These are phyloP conservation scores for Kuraishia cidri DNA, from an alignment of 805 yeast species.

Conservation along the genomic window DNA sequence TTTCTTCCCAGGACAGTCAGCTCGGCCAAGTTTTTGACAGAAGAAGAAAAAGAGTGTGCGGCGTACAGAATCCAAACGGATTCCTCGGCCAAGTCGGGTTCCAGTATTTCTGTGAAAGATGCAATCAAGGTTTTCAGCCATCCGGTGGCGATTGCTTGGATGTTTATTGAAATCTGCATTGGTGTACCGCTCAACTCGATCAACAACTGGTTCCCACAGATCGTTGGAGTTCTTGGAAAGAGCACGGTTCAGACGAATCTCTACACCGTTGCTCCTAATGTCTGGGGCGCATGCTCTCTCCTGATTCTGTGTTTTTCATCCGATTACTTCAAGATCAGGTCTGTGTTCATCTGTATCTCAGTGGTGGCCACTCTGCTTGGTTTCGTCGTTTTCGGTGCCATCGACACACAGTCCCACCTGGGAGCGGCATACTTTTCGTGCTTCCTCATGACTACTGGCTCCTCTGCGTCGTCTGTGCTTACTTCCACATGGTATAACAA, in stretches of 20 bases:
- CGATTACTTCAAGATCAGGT: slow-evolving; percentile 28
- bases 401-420: slow-evolving; percentile 30
- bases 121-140: slow-evolving; percentile 33
- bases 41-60: slow-evolving; percentile 29
- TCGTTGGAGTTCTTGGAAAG: slow-evolving; percentile 25
- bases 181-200: slow-evolving; percentile 41
- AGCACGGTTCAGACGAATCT: slow-evolving; percentile 30
- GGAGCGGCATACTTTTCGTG: slow-evolving; percentile 33
- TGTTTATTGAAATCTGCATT: slow-evolving; percentile 31
- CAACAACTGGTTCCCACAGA: slow-evolving; percentile 37
- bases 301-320: slow-evolving; percentile 29
- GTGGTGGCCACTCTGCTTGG: slow-evolving; percentile 31
- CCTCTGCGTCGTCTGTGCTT: slow-evolving; percentile 36
- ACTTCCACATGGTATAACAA: slow-evolving; percentile 43
- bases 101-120: slow-evolving; percentile 25
- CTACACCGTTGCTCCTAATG: slow-evolving; percentile 41
- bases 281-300: slow-evolving; percentile 34
- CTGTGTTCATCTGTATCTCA: slow-evolving; percentile 26
- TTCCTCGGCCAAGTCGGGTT: slow-evolving; percentile 28
- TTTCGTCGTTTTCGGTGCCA: slow-evolving; percentile 34
- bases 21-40: slow-evolving; percentile 24
- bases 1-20: slow-evolving; percentile 28
- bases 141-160: slow-evolving; percentile 34
- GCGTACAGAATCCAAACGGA: slow-evolving; percentile 29
- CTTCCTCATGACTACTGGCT: slow-evolving; percentile 39